phyloP scores from a whole-genome alignment of 108 stramenopile species.

The Cyclotella cryptica region DNA sequence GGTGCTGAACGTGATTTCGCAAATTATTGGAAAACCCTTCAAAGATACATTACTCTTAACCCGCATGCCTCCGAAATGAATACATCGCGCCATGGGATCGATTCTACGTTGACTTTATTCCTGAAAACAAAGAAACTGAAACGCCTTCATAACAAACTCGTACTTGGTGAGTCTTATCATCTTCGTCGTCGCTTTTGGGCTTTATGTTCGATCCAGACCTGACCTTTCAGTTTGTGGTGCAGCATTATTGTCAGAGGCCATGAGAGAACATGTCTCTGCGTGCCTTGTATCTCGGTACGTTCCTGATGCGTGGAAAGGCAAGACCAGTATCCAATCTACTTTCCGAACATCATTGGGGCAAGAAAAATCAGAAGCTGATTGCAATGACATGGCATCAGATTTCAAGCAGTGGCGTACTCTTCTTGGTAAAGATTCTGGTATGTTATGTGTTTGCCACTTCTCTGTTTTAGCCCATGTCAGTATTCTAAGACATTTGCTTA shows the following conservation, averaged over 20 bases:
- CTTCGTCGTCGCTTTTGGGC: background rate
- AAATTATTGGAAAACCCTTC: conserved; percentile 79
- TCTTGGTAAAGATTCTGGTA: conserved; percentile 31
- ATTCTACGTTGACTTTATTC: conserved; percentile 57
- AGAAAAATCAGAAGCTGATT: background rate
- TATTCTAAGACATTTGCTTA: background rate
- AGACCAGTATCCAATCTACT: background rate
- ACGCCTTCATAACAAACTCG: conserved; percentile 78
- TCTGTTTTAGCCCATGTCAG: background rate
- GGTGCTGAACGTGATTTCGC: conserved; percentile 65
- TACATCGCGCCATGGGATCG: conserved; percentile 37
- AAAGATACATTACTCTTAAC: conserved; percentile 26
- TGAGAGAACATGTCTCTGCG: conserved; percentile 21
- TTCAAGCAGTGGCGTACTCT: conserved; percentile 24
- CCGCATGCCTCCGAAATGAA: conserved; percentile 2
- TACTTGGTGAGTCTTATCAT: conserved; percentile 57
- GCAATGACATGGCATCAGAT: background rate
- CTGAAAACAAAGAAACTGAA: conserved; percentile 68
- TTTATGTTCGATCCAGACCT: background rate
- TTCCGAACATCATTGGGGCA: background rate
- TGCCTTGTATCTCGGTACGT: conserved; percentile 8
- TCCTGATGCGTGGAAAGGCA: conserved; percentile 34
- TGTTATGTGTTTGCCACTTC: conserved; percentile 7
- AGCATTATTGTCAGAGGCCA: conserved; percentile 54
- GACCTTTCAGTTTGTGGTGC: background rate